Evolutionary conservation across 306 rosid species (phyloP).

Genomic region (Acacia confusa): DNA sequence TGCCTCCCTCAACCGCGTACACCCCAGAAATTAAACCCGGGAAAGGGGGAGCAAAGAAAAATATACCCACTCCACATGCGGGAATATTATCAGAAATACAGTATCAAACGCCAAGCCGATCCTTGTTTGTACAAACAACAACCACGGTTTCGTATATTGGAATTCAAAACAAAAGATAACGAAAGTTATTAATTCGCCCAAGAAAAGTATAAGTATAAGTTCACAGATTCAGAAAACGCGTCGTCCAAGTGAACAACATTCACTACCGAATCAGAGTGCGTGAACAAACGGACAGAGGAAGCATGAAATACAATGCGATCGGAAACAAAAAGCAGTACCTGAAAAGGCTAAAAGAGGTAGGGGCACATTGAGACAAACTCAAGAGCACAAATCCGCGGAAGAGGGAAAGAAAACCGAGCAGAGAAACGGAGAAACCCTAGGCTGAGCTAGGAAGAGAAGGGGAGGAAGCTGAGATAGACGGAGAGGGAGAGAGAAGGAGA

Average conservation of each 20-base stretch:
- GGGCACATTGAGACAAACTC: conserved; percentile 36
- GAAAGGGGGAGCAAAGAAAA: neutral
- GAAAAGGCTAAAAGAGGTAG: conserved; percentile 17
- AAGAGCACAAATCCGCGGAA: conserved; percentile 1
- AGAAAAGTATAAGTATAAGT: conserved; percentile 16
- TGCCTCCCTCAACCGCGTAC: neutral
- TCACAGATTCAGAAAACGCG: conserved; percentile 32
- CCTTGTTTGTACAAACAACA: neutral
- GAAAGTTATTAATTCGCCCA: conserved; percentile 2
- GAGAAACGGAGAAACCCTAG: conserved; percentile 51
- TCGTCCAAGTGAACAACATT: neutral
- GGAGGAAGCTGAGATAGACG: conserved; percentile 29
- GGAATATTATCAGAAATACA: neutral
- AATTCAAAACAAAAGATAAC: conserved; percentile 6
- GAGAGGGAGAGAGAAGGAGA: conserved; percentile 34
- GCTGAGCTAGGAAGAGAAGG: conserved; percentile 7
- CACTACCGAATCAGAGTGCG: neutral
- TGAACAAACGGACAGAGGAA: neutral
- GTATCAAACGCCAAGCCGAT: neutral
- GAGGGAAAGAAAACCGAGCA: conserved; percentile 20
- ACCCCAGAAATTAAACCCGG: neutral
- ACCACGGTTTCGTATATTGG: neutral
- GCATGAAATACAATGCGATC: conserved; percentile 31
- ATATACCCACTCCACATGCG: neutral
- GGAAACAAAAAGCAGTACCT: conserved; percentile 45